Conservation (phyloP, 495 filamentous ascomycete species). For the Chlorociboria aeruginascens region DNA sequence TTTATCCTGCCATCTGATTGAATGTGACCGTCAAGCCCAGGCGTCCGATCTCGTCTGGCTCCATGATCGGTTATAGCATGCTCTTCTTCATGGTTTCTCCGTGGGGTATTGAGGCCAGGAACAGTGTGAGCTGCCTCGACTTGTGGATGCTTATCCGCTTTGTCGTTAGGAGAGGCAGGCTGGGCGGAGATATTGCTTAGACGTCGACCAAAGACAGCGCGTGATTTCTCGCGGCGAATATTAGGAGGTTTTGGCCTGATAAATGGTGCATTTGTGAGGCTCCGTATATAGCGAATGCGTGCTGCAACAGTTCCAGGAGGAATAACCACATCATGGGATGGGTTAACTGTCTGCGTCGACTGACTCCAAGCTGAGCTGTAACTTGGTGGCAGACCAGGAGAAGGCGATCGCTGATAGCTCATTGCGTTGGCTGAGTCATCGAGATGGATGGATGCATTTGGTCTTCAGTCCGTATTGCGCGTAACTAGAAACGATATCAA, state of each 20-base stretch:
- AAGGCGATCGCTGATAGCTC: constrained; percentile 3
- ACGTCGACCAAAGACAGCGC: constrained; percentile 12
- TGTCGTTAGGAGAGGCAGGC: constrained; percentile 10
- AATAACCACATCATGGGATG: neutral
- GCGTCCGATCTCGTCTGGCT: neutral
- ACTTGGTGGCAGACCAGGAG: neutral
- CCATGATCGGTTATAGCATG: constrained; percentile 4
- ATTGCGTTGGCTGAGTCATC: neutral
- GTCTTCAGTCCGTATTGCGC: neutral
- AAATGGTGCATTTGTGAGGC: neutral
- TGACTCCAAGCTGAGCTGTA: neutral
- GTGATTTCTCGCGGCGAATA: constrained; percentile 6
- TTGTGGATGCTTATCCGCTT: constrained; percentile 6
- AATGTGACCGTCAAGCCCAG: constrained; percentile 1
- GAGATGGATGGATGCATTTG: constrained; percentile 1
- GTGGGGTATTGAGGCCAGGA: constrained; percentile 5
- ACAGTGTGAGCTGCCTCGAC: constrained; percentile 9
- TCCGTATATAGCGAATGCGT: constrained; percentile 11
- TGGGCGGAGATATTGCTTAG: constrained; percentile 6
- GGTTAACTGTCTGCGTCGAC: neutral
- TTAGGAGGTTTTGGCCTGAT: neutral
- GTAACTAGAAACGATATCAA: neutral
- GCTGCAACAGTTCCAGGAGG: constrained; percentile 16
- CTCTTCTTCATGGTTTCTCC: constrained; percentile 2
- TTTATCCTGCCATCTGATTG: neutral